Evolutionary conservation across 1,284 basidiomycete genomes (phyloP).

Genomic region (Pseudozyma pruni): DNA sequence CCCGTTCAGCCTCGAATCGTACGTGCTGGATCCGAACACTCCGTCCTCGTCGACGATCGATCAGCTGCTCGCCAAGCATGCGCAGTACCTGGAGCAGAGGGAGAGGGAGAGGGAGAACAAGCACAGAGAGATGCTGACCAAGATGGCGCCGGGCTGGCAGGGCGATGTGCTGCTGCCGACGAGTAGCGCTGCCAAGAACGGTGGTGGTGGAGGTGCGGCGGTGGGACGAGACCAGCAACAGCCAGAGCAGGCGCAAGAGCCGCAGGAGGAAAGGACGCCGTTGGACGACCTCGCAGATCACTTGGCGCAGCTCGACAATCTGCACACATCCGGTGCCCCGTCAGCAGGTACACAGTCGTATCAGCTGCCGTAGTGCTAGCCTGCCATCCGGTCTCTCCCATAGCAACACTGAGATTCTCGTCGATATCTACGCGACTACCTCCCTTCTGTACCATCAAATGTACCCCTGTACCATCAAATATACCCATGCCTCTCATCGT

Average conservation of each 20-base stretch:
- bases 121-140: conserved; percentile 18
- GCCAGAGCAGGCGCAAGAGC: conserved; percentile 1
- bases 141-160: conserved; percentile 41
- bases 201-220: background rate
- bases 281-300: conserved; percentile 47
- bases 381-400: too few species aligned
- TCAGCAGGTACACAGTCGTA: background rate
- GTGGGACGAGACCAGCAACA: background rate
- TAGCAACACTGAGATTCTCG: too few species aligned
- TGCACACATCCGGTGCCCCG: conserved; percentile 2
- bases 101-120: conserved; percentile 19
- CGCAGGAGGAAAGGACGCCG: conserved; percentile 32
- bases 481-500: too few species aligned
- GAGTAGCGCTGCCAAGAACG: background rate
- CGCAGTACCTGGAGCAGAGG: conserved; percentile 26
- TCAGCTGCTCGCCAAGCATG: conserved; percentile 26
- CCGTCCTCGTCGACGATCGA: conserved; percentile 31
- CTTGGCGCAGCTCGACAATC: conserved; percentile 39
- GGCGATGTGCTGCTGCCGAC: conserved; percentile 27
- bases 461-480: too few species aligned
- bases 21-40: conserved; percentile 47
- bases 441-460: background rate
- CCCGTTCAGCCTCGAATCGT: conserved; percentile 56
- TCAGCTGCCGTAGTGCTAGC: background rate
- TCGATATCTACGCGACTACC: too few species aligned